These are phyloP conservation scores for Suhomyces bribrorum DNA, from an alignment of 1,139 yeast species.

Conservation along the genomic window DNA sequence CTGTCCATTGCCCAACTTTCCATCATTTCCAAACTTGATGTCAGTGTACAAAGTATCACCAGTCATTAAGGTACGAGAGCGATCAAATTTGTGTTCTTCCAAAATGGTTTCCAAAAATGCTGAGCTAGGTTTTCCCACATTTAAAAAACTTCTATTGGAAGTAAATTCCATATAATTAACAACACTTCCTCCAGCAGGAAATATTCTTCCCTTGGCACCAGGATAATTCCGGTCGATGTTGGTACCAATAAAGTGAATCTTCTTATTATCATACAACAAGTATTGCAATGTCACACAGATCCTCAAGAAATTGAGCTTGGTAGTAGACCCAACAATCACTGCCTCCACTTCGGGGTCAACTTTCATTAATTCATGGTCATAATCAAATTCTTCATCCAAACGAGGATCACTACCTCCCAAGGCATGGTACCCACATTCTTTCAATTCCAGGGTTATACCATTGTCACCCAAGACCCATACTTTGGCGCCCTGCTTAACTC, in stretches of 20 bases:
- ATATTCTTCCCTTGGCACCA: slow-evolving; percentile 37
- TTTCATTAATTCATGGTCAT: slow-evolving; percentile 47
- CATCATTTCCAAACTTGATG: slow-evolving; percentile 47
- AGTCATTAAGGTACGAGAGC: slow-evolving; percentile 36
- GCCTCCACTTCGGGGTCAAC: slow-evolving; percentile 45
- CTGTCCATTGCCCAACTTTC: slow-evolving; percentile 31
- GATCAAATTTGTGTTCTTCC: slow-evolving; percentile 28
- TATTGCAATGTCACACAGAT: slow-evolving; percentile 43
- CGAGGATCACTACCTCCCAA: slow-evolving; percentile 70
- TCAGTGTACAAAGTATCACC: slow-evolving; percentile 50
- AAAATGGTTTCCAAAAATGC: slow-evolving; percentile 34
- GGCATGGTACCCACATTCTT: slow-evolving; percentile 63
- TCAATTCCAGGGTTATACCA: slow-evolving; percentile 77
- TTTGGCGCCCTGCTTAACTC: slow-evolving; percentile 42
- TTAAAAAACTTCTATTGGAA: slow-evolving; percentile 32
- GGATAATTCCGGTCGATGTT: slow-evolving; percentile 46
- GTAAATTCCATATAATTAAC: slow-evolving; percentile 43
- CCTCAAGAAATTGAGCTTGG: slow-evolving; percentile 39
- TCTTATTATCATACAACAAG: slow-evolving; percentile 32
- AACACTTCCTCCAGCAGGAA: slow-evolving; percentile 48
- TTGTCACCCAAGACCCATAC: slow-evolving; percentile 84
- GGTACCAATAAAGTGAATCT: slow-evolving; percentile 41
- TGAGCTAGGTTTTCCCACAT: slow-evolving; percentile 44
- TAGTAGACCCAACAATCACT: slow-evolving; percentile 45
- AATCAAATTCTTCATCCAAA: slow-evolving; percentile 31